Conservation (phyloP, 768 basidiomycete species). For the Termitomyces sp. region DNA sequence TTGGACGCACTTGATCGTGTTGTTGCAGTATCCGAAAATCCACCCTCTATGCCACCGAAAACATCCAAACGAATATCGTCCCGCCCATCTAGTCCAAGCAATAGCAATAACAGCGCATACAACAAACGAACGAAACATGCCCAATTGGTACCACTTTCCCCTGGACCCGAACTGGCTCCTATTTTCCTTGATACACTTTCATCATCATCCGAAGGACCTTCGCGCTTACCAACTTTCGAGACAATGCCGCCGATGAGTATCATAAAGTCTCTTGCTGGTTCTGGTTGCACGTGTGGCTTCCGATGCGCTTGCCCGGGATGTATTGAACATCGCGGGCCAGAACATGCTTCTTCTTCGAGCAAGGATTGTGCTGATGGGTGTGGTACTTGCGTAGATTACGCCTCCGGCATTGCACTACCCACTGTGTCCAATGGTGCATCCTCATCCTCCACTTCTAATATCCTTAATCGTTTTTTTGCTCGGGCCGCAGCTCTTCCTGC, state of each 20-base stretch:
- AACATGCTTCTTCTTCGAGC: slow-evolving; percentile 40
- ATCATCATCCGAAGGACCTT: slow-evolving; percentile 12
- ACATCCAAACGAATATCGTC: slow-evolving; percentile 18
- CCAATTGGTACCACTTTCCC: slow-evolving; percentile 13
- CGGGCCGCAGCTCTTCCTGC: slow-evolving; percentile 65
- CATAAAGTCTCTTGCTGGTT: slow-evolving; percentile 53
- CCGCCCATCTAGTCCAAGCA: slow-evolving; percentile 24
- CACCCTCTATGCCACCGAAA: slow-evolving; percentile 11
- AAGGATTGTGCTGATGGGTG: slow-evolving; percentile 49
- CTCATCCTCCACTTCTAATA: slow-evolving; percentile 18
- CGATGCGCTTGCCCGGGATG: slow-evolving; percentile 72
- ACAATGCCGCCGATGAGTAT: slow-evolving; percentile 56
- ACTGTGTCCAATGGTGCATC: slow-evolving; percentile 5
- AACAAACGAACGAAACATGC: slow-evolving; percentile 28
- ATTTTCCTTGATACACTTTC: slow-evolving; percentile 28
- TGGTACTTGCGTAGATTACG: slow-evolving; percentile 55
- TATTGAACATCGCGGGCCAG: slow-evolving; percentile 55
- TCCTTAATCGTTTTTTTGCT: slow-evolving; percentile 62
- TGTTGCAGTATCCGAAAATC: slow-evolving; percentile 26
- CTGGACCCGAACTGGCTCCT: slow-evolving; percentile 44
- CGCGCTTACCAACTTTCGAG: slow-evolving; percentile 40
- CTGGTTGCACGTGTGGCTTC: slow-evolving; percentile 69
- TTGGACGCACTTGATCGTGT: slow-evolving; percentile 31
- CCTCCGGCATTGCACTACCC: slow-evolving; percentile 38
- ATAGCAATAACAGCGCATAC: slow-evolving; percentile 10